These are phyloP conservation scores for Luffa aegyptiaca DNA, from an alignment of 306 rosid species.

Conservation along the genomic window DNA sequence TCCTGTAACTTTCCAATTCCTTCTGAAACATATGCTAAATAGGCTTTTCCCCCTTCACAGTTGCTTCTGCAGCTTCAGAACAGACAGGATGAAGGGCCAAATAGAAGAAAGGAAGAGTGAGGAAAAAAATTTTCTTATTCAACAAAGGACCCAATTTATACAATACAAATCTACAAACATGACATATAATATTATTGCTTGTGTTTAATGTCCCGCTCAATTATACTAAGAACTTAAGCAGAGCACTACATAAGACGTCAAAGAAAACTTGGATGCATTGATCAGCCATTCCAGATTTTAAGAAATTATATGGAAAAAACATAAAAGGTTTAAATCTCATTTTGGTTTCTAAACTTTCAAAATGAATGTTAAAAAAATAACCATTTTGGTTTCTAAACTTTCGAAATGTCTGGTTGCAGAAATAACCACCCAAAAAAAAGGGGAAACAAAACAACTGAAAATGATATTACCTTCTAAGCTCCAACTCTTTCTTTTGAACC, in stretches of 20 bases:
- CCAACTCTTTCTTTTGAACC: conserved; percentile 41
- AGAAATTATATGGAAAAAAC: not conserved
- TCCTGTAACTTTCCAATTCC: conserved; percentile 45
- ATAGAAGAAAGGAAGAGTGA: not conserved
- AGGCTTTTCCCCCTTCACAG: conserved; percentile 56
- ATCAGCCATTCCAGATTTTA: not conserved
- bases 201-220: not conserved
- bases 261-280: not conserved
- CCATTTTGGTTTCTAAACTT: not conserved
- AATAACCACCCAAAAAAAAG: not conserved
- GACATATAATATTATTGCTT: not conserved
- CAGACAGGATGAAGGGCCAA: not conserved
- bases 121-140: not conserved
- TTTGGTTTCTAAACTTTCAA: not conserved
- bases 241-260: not conserved
- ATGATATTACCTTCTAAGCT: conserved; percentile 38
- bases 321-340: not conserved
- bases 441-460: not conserved
- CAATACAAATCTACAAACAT: not conserved
- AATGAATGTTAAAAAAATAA: no score
- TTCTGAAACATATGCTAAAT: conserved; percentile 70
- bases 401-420: not conserved
- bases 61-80: conserved; percentile 32
- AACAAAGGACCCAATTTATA: not conserved
- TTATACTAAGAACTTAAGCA: not conserved